Evolutionary conservation across 2,329 filamentous ascomycete genomes (phyloP), one percentile per base, ranked within the genome.

Genomic region (Colletotrichum sp.): DNA sequence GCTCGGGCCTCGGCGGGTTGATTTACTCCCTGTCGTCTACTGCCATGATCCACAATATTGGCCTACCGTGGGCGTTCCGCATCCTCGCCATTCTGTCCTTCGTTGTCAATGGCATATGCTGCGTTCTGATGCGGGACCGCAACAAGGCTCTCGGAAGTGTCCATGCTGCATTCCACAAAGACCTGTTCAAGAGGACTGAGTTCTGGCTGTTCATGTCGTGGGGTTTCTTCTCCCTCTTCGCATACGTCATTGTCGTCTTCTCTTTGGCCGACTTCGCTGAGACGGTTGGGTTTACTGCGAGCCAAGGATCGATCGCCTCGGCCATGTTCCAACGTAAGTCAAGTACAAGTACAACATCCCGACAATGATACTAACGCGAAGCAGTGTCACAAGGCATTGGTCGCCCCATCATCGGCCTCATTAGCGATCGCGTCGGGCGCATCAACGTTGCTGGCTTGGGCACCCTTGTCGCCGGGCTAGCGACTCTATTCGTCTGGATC

Each of bases 161-260:
- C 2, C 92, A 95, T 79, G 84, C 90, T 4, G 90, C 92, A 3
- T 95, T 96, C 79, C 92, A 95, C 80, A 85, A 89, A 52, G 83
- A 83, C 6, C 87, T 96, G 2, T 91, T 96, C 82, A 90, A 86
- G 78, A 87, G 89, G 6, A 80, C 86, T 0, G 91, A 95, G 80
- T 95, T 93, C 78, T 82, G 92, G 30, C 85, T 95, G 3, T 87
- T 95, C 15, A 83, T 95, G 49, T 87, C 84, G 4, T 97, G 93
- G 87, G 93, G 93, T 9, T 92, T 92, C 83, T 92, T 96, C 78
- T 92, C 90, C 76, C 91, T 96, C 85, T 85, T 96, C 16, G 94
- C 90, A 7, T 96, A 96, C 80, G 89, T 95, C 30, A 93, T 95
- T 6, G 88, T 96, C n/a, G 89, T 96, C 60, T 96, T 96, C 84